phyloP scores from a whole-genome alignment of 1,139 yeast species.

The Hyphopichia burtonii region DNA sequence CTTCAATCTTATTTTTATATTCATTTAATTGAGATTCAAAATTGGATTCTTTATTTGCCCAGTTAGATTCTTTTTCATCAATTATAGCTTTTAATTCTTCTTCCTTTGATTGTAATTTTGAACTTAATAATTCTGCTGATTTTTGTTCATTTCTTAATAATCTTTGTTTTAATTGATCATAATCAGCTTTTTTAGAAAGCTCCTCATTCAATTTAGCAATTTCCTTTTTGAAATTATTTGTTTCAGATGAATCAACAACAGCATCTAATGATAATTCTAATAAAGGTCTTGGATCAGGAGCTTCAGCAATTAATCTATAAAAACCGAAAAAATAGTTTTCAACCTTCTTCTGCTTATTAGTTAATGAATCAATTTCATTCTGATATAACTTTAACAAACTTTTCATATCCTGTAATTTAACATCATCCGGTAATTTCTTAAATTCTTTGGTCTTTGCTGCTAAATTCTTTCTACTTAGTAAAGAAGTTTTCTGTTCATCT shows the following conservation, averaged over 20 bases:
- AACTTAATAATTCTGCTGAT: conserved; percentile 50
- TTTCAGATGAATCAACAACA: conserved; percentile 58
- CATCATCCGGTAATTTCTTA: conserved; percentile 64
- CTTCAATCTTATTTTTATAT: conserved; percentile 51
- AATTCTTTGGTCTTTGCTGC: conserved; percentile 84
- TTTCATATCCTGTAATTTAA: conserved; percentile 66
- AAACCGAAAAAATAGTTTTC: conserved; percentile 74
- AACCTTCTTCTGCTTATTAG: conserved; percentile 71
- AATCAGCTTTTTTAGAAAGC: conserved; percentile 68
- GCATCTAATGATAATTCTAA: conserved; percentile 71
- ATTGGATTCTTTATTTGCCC: conserved; percentile 53
- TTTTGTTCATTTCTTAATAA: conserved; percentile 58
- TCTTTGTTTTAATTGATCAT: conserved; percentile 68
- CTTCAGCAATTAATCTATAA: conserved; percentile 77
- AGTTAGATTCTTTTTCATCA: conserved; percentile 63
- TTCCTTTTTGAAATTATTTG: conserved; percentile 52
- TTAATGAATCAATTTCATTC: conserved; percentile 78
- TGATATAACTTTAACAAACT: conserved; percentile 77
- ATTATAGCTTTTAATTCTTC: conserved; percentile 58
- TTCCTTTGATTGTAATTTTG: conserved; percentile 54
- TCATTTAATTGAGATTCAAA: conserved; percentile 42
- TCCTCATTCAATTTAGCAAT: conserved; percentile 58
- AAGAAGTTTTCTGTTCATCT: conserved; percentile 64
- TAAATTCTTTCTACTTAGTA: conserved; percentile 68
- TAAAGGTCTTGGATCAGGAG: conserved; percentile 89